Base-by-base conservation (phyloP, 257 asterid species). In the Paulownia fortunei region DNA sequence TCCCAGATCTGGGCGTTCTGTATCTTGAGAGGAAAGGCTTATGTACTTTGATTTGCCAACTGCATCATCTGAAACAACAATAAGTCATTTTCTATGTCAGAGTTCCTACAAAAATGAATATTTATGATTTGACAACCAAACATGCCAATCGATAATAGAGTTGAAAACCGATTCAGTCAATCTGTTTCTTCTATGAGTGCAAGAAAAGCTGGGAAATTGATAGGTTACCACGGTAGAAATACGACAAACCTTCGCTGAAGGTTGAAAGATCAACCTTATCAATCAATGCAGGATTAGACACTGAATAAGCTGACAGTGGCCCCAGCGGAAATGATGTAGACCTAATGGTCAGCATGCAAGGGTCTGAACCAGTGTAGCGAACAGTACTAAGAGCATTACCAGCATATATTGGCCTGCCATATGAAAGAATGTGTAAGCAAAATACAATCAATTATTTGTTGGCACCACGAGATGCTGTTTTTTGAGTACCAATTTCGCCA, bases 341-440 rank as follows among this genome's bases (percentile, higher is more conserved):
- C 85, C 98, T 88, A 68, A 96, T 83, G 55, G 97, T 96, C 90
- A 96, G 84, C 96, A 93, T 76, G 86, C 99, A 96, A 51, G 99
- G 99, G 79, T 80, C 79, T 76, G 93, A 83, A 77, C 98, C 99
- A 47, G 88, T 85, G 84, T 93, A 95, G 64, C 84, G 91, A 34
- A 95, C 96, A 18, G 97, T 93, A 82, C 91, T 86, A 72, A 95
- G 97, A 76, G 99, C 98, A 87, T 95, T 95, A 46, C 98, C 98
- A 76, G 99, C 99, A 87, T 95, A 95, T 73, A 90, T 90, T 52
- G 99, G 98, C 86, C 99, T 93, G 90, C 66, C 82, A 89, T 55
- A 78, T 36, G 77, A 72, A 83, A 80, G 72, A 83, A 70, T 65
- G 34, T 15, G 52, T 55, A 56, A 27, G 52, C 42, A 76, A 65